phyloP scores from a whole-genome alignment of 352 stramenopile genomes.

The Aphanomyces invadans region DNA sequence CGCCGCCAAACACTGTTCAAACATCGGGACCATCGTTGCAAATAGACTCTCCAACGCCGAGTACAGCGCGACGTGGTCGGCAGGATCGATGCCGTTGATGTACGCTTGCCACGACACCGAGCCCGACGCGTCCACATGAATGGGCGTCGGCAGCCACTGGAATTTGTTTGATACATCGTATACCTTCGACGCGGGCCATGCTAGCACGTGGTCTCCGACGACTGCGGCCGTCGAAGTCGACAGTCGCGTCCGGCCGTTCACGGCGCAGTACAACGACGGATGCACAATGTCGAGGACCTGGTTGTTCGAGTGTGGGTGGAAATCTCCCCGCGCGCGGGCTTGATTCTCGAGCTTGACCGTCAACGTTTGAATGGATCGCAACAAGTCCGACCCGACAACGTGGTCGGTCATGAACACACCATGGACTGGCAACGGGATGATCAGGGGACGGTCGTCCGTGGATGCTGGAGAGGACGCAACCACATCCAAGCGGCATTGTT shows the following conservation, averaged over 20 bases:
- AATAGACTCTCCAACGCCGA: conserved; percentile 32
- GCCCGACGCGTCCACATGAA: conserved; percentile 27
- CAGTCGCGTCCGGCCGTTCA: conserved; percentile 32
- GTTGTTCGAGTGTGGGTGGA: conserved; percentile 40
- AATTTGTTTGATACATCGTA: conserved; percentile 24
- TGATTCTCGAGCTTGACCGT: conserved; percentile 31
- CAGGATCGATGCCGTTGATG: conserved; percentile 50
- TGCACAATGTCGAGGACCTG: conserved; percentile 53
- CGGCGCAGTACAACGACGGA: conserved; percentile 53
- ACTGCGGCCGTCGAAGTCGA: neutral
- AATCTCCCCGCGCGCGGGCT: conserved; percentile 34
- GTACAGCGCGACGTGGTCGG: conserved; percentile 29
- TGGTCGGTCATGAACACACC: conserved; percentile 6
- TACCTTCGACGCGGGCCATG: neutral
- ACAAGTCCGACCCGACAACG: conserved; percentile 26
- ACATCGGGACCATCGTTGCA: conserved; percentile 33
- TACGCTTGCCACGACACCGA: conserved; percentile 32
- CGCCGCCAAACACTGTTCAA: conserved; percentile 28
- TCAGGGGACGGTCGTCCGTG: conserved; percentile 26
- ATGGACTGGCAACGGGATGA: conserved; percentile 1
- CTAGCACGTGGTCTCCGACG: neutral
- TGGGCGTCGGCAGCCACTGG: conserved; percentile 40
- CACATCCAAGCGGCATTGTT: conserved; percentile 27
- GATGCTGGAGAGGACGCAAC: too few relatives aligned
- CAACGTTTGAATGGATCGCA: conserved; percentile 31